Base-by-base conservation (phyloP, 2,329 filamentous ascomycete genomes). In the Monosporascus sp. region DNA sequence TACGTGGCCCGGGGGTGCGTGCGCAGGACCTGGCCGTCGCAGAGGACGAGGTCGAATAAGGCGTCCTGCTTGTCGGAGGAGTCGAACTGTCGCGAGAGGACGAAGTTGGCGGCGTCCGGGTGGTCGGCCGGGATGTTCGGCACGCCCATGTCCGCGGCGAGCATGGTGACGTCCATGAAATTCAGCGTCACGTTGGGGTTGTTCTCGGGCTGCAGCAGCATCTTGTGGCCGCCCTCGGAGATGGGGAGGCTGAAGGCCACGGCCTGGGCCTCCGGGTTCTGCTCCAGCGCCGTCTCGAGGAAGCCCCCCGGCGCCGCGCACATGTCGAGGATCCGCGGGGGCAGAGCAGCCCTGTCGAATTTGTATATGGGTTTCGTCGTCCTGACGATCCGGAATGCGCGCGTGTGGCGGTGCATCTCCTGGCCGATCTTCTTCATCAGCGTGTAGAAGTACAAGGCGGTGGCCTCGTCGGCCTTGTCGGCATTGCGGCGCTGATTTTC, bases 281-380 rank as follows among this genome's bases (percentile, higher is more conserved):
- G 54, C 4, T 61, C 37, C 26, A 81, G 56, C 0, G 71, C 71
- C 8, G 63, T 66, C 0, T 59, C 55, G 3, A 77, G 64, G 57
- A 81, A 84, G 1, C 76, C 81, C 5, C 80, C 81, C 0, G 81
- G 81, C 0, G 81, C 81, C 69, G 79, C 76, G 62, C 81, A 82
- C 56, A 82, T 69, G 57, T 84, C 80, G 1, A 85, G 73, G 20
- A 83, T 69, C 9, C 45, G 60, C 1, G 60, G 57, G 6, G 53
- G 56, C n/a, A 36, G 3, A 49, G 51, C 2, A 48, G 26, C 17
- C 31, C 5, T 14, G 31, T 5, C 31, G 31, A 5, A 14, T 34
- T 14, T 34, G 27, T 31, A 11, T 31, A 9, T 31, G 31, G 31
- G 0, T 41, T 20, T 19, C 4, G 9, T 41, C 20, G n/a, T 43